These are phyloP conservation scores for Maudiozyma barnettii DNA, from an alignment of 805 yeast species.

Conservation along the genomic window DNA sequence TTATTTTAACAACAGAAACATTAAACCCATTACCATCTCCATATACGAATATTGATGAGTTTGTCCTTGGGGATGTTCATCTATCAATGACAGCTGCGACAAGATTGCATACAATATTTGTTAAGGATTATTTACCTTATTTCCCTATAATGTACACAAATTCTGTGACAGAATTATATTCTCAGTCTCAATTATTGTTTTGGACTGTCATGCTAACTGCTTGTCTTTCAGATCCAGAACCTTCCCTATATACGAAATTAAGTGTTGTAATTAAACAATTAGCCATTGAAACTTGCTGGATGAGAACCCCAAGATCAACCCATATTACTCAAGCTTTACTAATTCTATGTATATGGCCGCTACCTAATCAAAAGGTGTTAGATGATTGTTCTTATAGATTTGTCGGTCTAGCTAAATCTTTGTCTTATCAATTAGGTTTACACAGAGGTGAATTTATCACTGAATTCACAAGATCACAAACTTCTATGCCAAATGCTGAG, in stretches of 20 bases:
- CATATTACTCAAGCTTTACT: constrained; percentile 86
- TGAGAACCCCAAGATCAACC: constrained; percentile 84
- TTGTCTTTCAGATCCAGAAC: constrained; percentile 77
- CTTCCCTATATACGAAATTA: constrained; percentile 63
- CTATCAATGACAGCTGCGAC: constrained; percentile 59
- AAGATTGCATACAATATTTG: constrained; percentile 61
- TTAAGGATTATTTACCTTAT: constrained; percentile 58
- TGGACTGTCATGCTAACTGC: constrained; percentile 91
- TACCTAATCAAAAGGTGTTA: constrained; percentile 83
- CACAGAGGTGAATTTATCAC: constrained; percentile 87
- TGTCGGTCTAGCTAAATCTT: constrained; percentile 74
- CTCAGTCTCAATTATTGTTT: constrained; percentile 74
- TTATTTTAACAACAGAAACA: constrained; percentile 24
- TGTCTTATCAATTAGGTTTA: constrained; percentile 78
- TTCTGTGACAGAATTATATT: constrained; percentile 65
- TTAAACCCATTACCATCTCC: constrained; percentile 25
- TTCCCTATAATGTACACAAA: constrained; percentile 69
- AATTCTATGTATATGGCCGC: constrained; percentile 82
- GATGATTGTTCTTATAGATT: constrained; percentile 89
- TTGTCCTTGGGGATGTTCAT: constrained; percentile 65
- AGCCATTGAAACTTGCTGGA: constrained; percentile 89
- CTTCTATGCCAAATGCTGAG: constrained; percentile 79
- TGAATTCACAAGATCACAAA: constrained; percentile 86
- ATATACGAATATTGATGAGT: constrained; percentile 41
- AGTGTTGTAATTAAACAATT: constrained; percentile 73